These are phyloP conservation scores for Pseudogymnoascus sp. DNA, from an alignment of 2,329 filamentous ascomycete species.

Conservation along the genomic window DNA sequence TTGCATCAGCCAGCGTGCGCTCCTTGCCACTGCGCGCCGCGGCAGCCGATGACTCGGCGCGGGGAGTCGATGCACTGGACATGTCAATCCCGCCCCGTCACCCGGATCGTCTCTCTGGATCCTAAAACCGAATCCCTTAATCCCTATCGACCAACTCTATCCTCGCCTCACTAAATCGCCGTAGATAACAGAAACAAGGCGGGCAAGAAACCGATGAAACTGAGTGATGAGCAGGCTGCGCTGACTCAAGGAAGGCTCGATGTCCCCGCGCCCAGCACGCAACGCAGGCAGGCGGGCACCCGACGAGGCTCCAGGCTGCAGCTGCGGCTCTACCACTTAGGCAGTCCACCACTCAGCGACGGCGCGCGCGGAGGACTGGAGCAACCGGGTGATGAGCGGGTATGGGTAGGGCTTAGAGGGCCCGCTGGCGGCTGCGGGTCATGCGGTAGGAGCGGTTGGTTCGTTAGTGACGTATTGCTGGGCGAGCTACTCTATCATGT, in stretches of 20 bases:
- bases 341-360: not conserved
- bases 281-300: not conserved
- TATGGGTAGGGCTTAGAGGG: not conserved
- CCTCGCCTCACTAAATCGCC: not conserved
- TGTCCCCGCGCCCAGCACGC: not conserved
- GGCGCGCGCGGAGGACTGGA: not conserved
- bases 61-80: not conserved
- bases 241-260: not conserved
- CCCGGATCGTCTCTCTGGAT: not conserved
- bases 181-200: not conserved
- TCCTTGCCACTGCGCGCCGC: not conserved
- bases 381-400: not conserved
- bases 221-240: not conserved
- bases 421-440: not conserved
- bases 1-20: conserved; percentile 32
- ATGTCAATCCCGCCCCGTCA: not conserved
- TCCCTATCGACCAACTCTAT: not conserved
- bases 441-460: not conserved
- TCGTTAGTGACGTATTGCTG: not conserved
- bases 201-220: not conserved
- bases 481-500: not conserved
- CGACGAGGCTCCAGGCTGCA: not conserved
- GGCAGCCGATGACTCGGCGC: conserved; percentile 1
- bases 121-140: not conserved
- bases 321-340: not conserved